Conservation (phyloP, 192 early-diverging fungal genomes). For the Spizellomyces punctatus region DNA sequence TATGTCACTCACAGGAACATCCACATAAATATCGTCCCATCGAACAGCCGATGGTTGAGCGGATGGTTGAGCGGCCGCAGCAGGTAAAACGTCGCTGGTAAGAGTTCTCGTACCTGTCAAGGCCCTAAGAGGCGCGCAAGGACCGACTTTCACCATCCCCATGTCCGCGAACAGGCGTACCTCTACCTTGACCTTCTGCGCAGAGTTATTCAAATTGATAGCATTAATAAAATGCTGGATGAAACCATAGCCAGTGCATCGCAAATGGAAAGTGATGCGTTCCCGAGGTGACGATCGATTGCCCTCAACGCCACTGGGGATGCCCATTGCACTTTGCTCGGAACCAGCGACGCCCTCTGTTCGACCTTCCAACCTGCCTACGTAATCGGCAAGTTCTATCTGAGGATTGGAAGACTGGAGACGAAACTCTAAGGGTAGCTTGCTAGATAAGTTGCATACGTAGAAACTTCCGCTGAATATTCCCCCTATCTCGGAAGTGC, state of each 20-base stretch:
- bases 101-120: neutral
- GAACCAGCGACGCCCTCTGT: neutral
- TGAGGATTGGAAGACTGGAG: neutral
- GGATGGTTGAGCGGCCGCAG: too few relatives aligned
- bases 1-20: neutral
- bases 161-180: slow-evolving; percentile 73
- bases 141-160: slow-evolving; percentile 33
- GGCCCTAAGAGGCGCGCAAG: too few relatives aligned
- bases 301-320: neutral
- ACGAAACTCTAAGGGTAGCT: slow-evolving; percentile 67
- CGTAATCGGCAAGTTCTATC: slow-evolving; percentile 16
- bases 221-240: slow-evolving; percentile 64
- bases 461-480: slow-evolving; percentile 64
- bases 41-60: too few relatives aligned
- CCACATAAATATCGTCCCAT: slow-evolving; percentile 24
- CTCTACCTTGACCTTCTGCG: slow-evolving; percentile 63
- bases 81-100: neutral
- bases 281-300: slow-evolving; percentile 8
- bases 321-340: neutral
- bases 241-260: slow-evolving; percentile 58
- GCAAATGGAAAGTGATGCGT: slow-evolving; percentile 62
- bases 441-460: slow-evolving; percentile 69
- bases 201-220: slow-evolving; percentile 70
- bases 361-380: slow-evolving; percentile 20
- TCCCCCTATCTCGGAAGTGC: slow-evolving; percentile 45